Evolutionary conservation across 768 basidiomycete species (phyloP), one percentile per base, ranked within the genome.

Genomic region (Boletus sensibilis): DNA sequence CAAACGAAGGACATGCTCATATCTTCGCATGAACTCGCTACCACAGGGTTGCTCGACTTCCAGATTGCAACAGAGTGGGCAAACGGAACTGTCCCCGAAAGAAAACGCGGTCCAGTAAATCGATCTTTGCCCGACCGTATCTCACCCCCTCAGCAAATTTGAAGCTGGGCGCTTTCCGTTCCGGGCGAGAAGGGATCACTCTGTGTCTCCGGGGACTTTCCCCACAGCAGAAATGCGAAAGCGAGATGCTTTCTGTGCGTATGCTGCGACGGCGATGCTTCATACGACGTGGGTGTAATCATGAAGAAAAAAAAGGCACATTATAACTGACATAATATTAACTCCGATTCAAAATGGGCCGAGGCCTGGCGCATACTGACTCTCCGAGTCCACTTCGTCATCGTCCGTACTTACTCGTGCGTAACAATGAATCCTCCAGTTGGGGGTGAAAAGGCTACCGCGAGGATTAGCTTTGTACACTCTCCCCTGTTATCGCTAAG

Each of bases 141-240:
- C 71, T 76, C 74, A 71, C 71, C 78, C 76, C 73, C 82, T 85
- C 82, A 80, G 78, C 84, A 79, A 80, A 79, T 83, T 87, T 90
- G 74, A 75, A 78, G 84, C 78, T 79, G 83, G 86, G 76, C 70
- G 87, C 79, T 90, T 86, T 88, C 88, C 88, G 64, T 78, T 64
- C 50, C 60, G 77, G 77, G 75, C 71, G 76, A 82, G 78, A 75
- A 76, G 72, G 79, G 74, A 65, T 65, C 57, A 68, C 83, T 88
- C 88, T 86, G 86, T 80, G 72, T 82, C 89, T 90, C 89, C 89
- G 89, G 89, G 87, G 89, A 90, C 89, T 90, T 91, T 90, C 88
- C 89, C 89, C 89, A 86, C 89, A 90, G 89, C 86, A 43, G 59
- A 75, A 79, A 60, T 53, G 53, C 59, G 74, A 79, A 78, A 79